phyloP scores from a whole-genome alignment of 164 flowering plant species.

The Akebia trifoliata region DNA sequence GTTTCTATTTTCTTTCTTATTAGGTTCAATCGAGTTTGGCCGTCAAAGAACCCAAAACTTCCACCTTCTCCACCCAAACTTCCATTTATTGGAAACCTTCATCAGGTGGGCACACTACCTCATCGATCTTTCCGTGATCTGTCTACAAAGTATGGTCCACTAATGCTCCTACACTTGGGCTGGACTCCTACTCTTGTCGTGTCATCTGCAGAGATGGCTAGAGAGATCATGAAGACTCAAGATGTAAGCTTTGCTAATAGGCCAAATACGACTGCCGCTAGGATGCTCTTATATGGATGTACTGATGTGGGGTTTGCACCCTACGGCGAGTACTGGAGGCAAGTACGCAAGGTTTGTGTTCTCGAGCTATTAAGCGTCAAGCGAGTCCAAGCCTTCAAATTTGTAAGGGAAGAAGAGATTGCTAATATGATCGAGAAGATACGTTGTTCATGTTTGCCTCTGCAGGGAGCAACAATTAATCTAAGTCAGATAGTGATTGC shows the following conservation, averaged over 20 bases:
- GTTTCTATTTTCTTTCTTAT: too few species aligned
- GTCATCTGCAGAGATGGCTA: neutral
- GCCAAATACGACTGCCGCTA: too few species aligned
- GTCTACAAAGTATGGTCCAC: neutral
- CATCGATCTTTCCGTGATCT: neutral
- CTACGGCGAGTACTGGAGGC: too few species aligned
- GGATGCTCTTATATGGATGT: too few species aligned
- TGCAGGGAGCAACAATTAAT: constrained; percentile 1
- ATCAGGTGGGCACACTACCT: neutral
- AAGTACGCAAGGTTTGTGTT: too few species aligned
- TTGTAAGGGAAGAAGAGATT: constrained; percentile 17
- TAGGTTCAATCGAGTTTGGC: too few species aligned
- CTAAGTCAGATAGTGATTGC: neutral
- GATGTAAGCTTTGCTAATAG: neutral
- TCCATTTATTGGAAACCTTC: constrained; percentile 5
- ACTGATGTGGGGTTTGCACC: too few species aligned
- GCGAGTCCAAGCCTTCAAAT: constrained; percentile 11
- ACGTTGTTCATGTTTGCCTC: too few species aligned
- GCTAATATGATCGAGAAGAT: neutral
- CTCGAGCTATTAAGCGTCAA: constrained; percentile 13
- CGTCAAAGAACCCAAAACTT: too few species aligned
- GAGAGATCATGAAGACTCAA: neutral
- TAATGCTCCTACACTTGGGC: neutral
- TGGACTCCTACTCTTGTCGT: neutral
- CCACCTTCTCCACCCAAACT: constrained; percentile 1